Conservation (phyloP, 139 green algal species). For the Gonium pectorale region DNA sequence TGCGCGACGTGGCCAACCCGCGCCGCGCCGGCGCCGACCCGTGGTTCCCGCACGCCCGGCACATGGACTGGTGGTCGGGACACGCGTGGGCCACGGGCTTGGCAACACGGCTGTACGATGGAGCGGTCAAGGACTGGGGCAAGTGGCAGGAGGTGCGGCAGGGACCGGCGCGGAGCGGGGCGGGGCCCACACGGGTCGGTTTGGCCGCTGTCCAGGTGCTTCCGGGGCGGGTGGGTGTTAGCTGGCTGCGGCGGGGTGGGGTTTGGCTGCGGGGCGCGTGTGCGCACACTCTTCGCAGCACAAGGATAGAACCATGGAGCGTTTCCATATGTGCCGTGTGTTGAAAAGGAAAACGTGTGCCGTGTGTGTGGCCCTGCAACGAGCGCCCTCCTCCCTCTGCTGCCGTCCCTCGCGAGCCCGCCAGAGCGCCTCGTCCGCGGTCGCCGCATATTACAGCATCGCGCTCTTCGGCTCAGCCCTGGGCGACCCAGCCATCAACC, state of each 20-base stretch:
- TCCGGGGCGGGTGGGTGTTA: no score
- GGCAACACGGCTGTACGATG: background rate
- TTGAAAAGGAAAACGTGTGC: no score
- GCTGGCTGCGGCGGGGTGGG: no score
- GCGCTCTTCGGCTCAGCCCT: background rate
- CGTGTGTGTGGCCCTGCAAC: no score
- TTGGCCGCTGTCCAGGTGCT: no score
- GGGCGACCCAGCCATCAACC: background rate
- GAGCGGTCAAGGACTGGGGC: background rate
- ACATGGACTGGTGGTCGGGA: constrained; percentile 55
- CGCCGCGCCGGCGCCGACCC: constrained; percentile 10
- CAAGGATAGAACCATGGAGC: no score
- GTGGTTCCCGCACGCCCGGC: constrained; percentile 53
- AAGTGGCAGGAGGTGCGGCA: constrained; percentile 29
- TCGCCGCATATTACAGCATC: constrained; percentile 11
- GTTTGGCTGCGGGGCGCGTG: no score
- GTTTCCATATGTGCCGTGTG: no score
- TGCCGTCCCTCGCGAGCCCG: no score
- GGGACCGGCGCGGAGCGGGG: background rate
- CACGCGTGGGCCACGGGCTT: constrained; percentile 12
- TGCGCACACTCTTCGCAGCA: no score
- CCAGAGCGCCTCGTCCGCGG: no score
- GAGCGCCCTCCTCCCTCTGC: no score
- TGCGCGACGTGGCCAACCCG: constrained; percentile 30
- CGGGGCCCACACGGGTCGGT: constrained; percentile 7